phyloP scores from a whole-genome alignment of 768 basidiomycete genomes.

The Tricholoma terreum region DNA sequence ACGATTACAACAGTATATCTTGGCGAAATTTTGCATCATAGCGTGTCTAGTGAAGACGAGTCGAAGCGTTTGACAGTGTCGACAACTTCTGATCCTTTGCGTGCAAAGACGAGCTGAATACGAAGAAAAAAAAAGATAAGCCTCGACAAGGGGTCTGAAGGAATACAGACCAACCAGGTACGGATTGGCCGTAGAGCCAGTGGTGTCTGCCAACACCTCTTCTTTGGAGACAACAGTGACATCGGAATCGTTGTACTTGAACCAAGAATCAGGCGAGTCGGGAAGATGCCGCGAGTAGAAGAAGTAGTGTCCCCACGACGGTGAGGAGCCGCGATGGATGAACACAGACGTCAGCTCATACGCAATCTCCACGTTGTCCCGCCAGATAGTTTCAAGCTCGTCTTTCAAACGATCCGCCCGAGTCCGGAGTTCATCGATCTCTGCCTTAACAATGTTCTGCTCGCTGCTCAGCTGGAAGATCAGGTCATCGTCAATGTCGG shows the following conservation, averaged over 20 bases:
- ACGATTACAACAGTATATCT: neutral
- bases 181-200: conserved; percentile 87
- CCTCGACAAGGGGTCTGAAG: conserved; percentile 1
- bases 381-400: conserved; percentile 75
- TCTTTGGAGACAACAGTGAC: conserved; percentile 74
- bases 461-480: conserved; percentile 51
- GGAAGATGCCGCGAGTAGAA: conserved; percentile 91
- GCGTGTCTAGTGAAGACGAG: conserved; percentile 24
- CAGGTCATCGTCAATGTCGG: conserved; percentile 62
- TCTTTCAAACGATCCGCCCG: conserved; percentile 55
- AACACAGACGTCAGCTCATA: conserved; percentile 95
- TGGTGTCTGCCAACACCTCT: conserved; percentile 87
- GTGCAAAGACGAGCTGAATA: conserved; percentile 74
- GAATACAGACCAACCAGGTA: conserved; percentile 60
- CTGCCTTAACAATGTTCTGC: conserved; percentile 45
- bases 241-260: conserved; percentile 94
- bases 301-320: conserved; percentile 93
- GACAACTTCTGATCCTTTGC: conserved; percentile 75
- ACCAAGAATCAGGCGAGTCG: conserved; percentile 78
- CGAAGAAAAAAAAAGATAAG: neutral
- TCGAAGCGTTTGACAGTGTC: conserved; percentile 75
- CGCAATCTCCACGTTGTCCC: conserved; percentile 56
- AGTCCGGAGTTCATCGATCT: conserved; percentile 54
- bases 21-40: neutral
- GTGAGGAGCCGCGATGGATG: conserved; percentile 86